Base-by-base conservation (phyloP, 1,284 basidiomycete genomes). In the Jaminaea rosea region DNA sequence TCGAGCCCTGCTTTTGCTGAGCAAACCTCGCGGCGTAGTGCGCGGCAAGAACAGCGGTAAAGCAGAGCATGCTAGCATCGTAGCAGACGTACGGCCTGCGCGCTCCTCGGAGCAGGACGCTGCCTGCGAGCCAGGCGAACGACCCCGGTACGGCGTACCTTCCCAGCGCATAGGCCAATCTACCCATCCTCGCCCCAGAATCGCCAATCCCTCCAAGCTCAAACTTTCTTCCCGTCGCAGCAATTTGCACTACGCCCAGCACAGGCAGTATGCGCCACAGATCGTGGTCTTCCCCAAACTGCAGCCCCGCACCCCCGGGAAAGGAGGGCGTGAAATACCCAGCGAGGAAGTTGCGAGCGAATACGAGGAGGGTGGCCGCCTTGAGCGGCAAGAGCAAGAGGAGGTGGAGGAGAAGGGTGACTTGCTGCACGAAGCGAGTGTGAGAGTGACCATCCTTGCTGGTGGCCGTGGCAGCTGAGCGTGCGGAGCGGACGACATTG, bases 281-380 rank as follows among this genome's bases (percentile, higher is more conserved):
- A 67, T 83, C 82, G 67, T 88, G 86, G 67, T 90, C 87, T 27
- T 58, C 56, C 59, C 59, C 6, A 53, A 24, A 6, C 53, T 59
- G 4, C 44, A 34, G 1, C 55, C 69, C 13, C 66, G 63, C 46
- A 75, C 74, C 0, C 6, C 6, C 24, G 5, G 39, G 19, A 23
- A 42, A 42, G 4, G 34, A 36, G 4, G 74, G 72, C 7, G 51
- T 61, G 39, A 67, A 53, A 71, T 72, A 62, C 37, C 76, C 69
- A 23, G 69, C 71, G 6, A 66, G 51, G 19, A 77, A 56, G 47
- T 90, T 93, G 49, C 90, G 82, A 1, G 85, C 84, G 92, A 92
- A 98, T 0, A 94, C 89, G 0, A 83, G 83, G 17, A 97, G 77
- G 5, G 86, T 84, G 0, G 89, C 85, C 0, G 83, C 85, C 6